Conservation (phyloP, 2,329 filamentous ascomycete species). For the Pestalotiopsis sp. region DNA sequence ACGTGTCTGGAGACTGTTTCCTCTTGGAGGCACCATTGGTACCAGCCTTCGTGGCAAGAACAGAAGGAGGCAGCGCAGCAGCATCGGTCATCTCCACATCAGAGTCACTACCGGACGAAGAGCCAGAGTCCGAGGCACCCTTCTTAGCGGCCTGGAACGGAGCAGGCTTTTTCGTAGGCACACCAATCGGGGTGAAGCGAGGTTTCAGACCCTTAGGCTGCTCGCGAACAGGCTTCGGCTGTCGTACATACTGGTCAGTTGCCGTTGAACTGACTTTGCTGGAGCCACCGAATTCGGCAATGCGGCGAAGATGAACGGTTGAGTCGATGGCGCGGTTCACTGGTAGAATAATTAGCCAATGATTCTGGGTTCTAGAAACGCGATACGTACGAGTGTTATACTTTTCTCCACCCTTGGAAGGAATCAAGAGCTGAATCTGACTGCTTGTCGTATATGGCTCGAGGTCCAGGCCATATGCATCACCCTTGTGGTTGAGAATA, state of each 20-base stretch:
- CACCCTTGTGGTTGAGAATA: slow-evolving; percentile 64
- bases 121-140: slow-evolving; percentile 43
- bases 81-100: slow-evolving; percentile 48
- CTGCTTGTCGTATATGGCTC: slow-evolving; percentile 53
- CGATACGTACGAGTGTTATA: slow-evolving; percentile 55
- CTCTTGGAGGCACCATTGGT: slow-evolving; percentile 34
- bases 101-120: slow-evolving; percentile 45
- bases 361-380: slow-evolving; percentile 17
- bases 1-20: slow-evolving; percentile 37
- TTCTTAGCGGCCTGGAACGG: slow-evolving; percentile 19
- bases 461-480: slow-evolving; percentile 63
- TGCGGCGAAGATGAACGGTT: slow-evolving; percentile 67
- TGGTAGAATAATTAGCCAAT: slow-evolving; percentile 30
- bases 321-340: slow-evolving; percentile 53
- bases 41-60: slow-evolving; percentile 22
- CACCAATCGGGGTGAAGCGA: slow-evolving; percentile 69
- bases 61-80: slow-evolving; percentile 27
- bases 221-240: slow-evolving; percentile 54
- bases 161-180: slow-evolving; percentile 32
- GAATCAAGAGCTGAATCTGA: slow-evolving; percentile 63
- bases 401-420: slow-evolving; percentile 54
- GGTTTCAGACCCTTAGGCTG: slow-evolving; percentile 71
- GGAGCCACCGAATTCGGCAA: slow-evolving; percentile 57
- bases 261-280: slow-evolving; percentile 41
- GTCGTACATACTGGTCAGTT: slow-evolving; percentile 44